Evolutionary conservation across 768 basidiomycete genomes (phyloP).

Genomic region (Mycena leptocephala): DNA sequence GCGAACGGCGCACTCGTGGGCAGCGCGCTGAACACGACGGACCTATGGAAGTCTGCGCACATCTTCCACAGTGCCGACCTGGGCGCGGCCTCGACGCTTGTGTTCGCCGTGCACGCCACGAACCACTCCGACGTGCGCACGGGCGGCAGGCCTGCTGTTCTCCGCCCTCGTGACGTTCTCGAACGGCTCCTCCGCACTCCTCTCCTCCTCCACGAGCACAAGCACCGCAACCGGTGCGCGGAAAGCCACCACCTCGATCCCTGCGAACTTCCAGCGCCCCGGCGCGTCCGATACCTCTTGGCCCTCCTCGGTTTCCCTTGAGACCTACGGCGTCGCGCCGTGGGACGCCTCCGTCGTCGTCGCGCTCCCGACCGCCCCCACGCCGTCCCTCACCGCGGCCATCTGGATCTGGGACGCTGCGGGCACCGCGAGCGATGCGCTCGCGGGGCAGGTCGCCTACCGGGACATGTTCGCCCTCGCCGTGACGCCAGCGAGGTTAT

Average conservation of each 20-base stretch:
- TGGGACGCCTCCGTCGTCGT: neutral
- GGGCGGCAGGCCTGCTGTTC: too few species aligned
- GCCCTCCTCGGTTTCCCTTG: neutral
- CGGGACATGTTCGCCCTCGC: neutral
- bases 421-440: neutral
- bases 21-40: constrained; percentile 33
- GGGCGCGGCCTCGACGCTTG: constrained; percentile 10
- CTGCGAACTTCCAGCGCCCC: neutral
- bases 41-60: constrained; percentile 44
- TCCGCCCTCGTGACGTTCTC: too few species aligned
- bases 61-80: constrained; percentile 36
- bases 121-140: constrained; percentile 17
- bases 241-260: neutral
- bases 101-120: constrained; percentile 41
- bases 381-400: neutral
- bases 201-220: neutral
- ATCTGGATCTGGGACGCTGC: neutral
- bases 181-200: neutral
- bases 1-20: constrained; percentile 44
- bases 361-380: neutral
- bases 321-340: neutral
- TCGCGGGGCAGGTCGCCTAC: neutral
- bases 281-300: neutral
- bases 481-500: too few species aligned
- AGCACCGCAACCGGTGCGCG: neutral